Conservation (phyloP, 1,284 basidiomycete species). For the Peniophora sp. region DNA sequence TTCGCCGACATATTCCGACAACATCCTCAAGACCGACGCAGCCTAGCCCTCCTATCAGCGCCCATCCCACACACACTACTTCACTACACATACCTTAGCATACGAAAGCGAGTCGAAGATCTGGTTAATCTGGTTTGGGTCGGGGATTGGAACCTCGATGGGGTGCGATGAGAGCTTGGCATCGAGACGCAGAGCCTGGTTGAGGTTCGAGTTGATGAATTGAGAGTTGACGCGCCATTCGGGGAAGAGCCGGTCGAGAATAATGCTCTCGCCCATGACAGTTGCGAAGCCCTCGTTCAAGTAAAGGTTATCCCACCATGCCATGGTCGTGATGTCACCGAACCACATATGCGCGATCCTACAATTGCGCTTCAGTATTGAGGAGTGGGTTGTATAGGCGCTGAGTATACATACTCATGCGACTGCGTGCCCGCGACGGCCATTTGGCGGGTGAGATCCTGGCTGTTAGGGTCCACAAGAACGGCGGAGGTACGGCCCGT, state of each 20-base stretch:
- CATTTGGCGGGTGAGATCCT: slow-evolving; percentile 75
- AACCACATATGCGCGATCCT: slow-evolving; percentile 39
- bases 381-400: no score
- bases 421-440: slow-evolving; percentile 72
- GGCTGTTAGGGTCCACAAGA: slow-evolving; percentile 74
- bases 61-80: neutral
- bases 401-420: slow-evolving; percentile 72
- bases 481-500: slow-evolving; percentile 84
- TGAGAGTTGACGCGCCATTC: slow-evolving; percentile 71
- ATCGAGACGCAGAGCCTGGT: slow-evolving; percentile 73
- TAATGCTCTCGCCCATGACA: slow-evolving; percentile 88
- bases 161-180: slow-evolving; percentile 91
- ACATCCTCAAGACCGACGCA: slow-evolving; percentile 80
- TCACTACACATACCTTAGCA: slow-evolving; percentile 52
- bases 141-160: slow-evolving; percentile 88
- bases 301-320: slow-evolving; percentile 91
- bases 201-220: slow-evolving; percentile 59
- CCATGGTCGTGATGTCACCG: slow-evolving; percentile 88
- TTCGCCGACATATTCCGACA: slow-evolving; percentile 84
- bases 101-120: slow-evolving; percentile 56
- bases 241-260: slow-evolving; percentile 66
- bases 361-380: neutral
- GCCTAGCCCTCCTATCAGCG: slow-evolving; percentile 4
- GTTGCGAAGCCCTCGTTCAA: slow-evolving; percentile 89
- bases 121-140: slow-evolving; percentile 83